Evolutionary conservation across 1,284 basidiomycete species (phyloP).

Genomic region (Cryptococcus maquisensis): DNA sequence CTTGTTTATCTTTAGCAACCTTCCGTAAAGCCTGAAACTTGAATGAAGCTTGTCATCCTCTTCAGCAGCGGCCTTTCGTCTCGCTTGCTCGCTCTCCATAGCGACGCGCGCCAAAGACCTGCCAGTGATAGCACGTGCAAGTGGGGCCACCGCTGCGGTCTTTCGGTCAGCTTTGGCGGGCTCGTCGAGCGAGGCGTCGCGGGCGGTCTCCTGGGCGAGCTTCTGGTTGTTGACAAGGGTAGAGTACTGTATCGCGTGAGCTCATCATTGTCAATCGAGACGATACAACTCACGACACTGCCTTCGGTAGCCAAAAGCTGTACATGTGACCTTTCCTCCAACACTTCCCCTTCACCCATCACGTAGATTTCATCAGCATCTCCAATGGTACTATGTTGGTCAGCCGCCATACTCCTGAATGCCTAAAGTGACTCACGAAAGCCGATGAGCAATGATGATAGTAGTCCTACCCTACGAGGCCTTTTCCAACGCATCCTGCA

Average conservation of each 20-base stretch:
- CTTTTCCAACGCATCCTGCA: constrained; percentile 92
- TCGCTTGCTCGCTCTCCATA: constrained; percentile 49
- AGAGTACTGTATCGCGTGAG: constrained; percentile 24
- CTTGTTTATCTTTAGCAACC: constrained; percentile 51
- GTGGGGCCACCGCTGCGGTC: too few relatives aligned
- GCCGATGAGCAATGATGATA: constrained; percentile 53
- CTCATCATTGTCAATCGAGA: neutral
- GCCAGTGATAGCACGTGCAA: constrained; percentile 63
- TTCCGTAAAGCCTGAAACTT: constrained; percentile 63
- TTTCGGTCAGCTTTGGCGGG: constrained; percentile 54
- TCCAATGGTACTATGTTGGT: constrained; percentile 25
- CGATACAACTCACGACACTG: constrained; percentile 49
- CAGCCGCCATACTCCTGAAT: too few relatives aligned
- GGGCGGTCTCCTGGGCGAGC: constrained; percentile 28
- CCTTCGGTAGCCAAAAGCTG: constrained; percentile 63
- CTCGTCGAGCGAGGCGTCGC: constrained; percentile 3
- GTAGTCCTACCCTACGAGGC: constrained; percentile 62
- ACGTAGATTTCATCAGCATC: constrained; percentile 71
- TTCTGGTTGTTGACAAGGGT: constrained; percentile 40
- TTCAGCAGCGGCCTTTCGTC: constrained; percentile 28
- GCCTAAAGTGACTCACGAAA: constrained; percentile 31
- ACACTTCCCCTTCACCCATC: constrained; percentile 74
- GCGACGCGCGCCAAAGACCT: constrained; percentile 68
- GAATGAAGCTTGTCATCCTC: constrained; percentile 50
- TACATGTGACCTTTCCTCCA: constrained; percentile 80